These are phyloP conservation scores for Salvia miltiorrhiza DNA, from an alignment of 257 asterid species.

Conservation along the genomic window DNA sequence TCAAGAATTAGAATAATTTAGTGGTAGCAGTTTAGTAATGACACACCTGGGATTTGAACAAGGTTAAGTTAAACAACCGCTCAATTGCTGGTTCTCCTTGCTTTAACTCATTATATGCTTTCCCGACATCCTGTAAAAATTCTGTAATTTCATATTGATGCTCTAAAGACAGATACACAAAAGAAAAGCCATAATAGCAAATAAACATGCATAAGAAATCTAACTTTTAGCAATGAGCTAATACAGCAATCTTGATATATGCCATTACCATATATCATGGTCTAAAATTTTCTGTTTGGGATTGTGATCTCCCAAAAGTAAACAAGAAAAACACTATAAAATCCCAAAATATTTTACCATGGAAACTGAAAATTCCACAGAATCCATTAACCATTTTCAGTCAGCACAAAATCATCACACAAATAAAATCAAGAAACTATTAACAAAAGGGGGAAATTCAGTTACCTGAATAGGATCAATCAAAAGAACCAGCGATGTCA, in stretches of 20 bases:
- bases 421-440: conserved; percentile 7
- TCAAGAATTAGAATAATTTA: conserved; percentile 1
- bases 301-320: background rate
- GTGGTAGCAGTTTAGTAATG: background rate
- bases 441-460: background rate
- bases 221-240: background rate
- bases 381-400: background rate
- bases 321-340: background rate
- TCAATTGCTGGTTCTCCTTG: conserved; percentile 98
- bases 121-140: conserved; percentile 72
- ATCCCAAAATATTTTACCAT: background rate
- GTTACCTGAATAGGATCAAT: conserved; percentile 86
- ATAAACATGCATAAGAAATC: conserved; percentile 20
- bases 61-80: conserved; percentile 68
- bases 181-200: conserved; percentile 33
- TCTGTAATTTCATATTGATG: conserved; percentile 38
- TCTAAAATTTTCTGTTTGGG: background rate
- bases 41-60: conserved; percentile 55
- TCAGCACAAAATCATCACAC: background rate
- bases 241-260: background rate
- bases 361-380: background rate
- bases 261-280: background rate
- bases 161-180: conserved; percentile 32
- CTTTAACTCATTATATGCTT: conserved; percentile 87
- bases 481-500: conserved; percentile 75